Base-by-base conservation (phyloP, 78 protist species). In the Emiliania huxleyi region DNA sequence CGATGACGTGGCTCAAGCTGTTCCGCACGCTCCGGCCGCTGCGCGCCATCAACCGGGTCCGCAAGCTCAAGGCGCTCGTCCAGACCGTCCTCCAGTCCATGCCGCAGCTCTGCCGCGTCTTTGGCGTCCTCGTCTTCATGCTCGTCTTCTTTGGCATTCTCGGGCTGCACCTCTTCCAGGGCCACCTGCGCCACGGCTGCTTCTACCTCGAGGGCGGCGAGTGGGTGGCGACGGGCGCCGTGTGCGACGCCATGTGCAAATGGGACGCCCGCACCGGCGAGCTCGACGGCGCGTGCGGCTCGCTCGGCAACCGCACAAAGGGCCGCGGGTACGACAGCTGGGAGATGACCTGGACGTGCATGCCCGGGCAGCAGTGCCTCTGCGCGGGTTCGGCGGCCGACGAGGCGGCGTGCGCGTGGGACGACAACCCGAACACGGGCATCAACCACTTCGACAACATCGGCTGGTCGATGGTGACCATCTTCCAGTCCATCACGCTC, bases 381-480 rank as follows among this genome's bases (percentile, higher is more conserved):
- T 81, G 89, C 55, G 89, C 29, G 56, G 56, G 23, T 26, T 26
- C 38, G 18, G 48, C 43, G 23, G 35, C 12, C 8, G 89, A 38
- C 29, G 33, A 0, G 23, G 29, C 35, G 38, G 12, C 0, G 22
- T 81, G 89, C 55, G 0, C 52, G 15, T 0, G 0, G 12, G 40
- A 5, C 56, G 56, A 42, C 23, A 81, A 81, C 56, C 89, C 89
- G 4, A 44, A 43, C 38, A 0, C 26, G 29, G 89, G 89, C 62
- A 6, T 46, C 52, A 83, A 55, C 33, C 2, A 1, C 45, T 95
- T 88, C 18, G 96, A 95, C 95, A 25, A 87, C 93, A 87, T 95
- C 77, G 42, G 0, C 37, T 26, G 0, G 49, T 81, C 95, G 23
- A 43, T 93, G 52, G 69, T 95, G 52, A 45, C 95, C 44, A 35